These are phyloP conservation scores for Macrolepiota fuliginosa DNA, from an alignment of 768 basidiomycete genomes.

Conservation along the genomic window DNA sequence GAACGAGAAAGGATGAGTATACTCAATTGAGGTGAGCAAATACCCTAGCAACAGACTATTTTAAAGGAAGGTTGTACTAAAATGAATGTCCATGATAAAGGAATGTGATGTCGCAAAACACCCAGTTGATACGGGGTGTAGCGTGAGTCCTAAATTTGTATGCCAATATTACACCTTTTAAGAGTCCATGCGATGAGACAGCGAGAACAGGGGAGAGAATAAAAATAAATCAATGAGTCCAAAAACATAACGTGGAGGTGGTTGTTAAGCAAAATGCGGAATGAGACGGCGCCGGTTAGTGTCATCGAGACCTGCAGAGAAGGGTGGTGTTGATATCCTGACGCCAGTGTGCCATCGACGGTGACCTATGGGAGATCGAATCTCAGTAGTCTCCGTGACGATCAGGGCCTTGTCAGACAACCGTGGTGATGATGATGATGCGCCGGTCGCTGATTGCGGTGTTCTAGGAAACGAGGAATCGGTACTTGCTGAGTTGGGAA, in stretches of 20 bases:
- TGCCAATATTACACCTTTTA: slow-evolving; percentile 12
- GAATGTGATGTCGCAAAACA: slow-evolving; percentile 1
- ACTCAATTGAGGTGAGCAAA: background rate
- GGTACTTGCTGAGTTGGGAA: slow-evolving; percentile 41
- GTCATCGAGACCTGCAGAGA: slow-evolving; percentile 27
- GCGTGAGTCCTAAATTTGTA: background rate
- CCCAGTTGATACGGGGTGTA: background rate
- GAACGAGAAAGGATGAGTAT: background rate
- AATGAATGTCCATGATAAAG: slow-evolving; percentile 9
- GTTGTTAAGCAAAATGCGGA: slow-evolving; percentile 11
- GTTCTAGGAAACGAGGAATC: slow-evolving; percentile 39
- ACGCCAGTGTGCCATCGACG: slow-evolving; percentile 37
- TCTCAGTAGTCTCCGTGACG: slow-evolving; percentile 27
- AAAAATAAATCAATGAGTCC: background rate
- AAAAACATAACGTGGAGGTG: background rate
- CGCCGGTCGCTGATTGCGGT: slow-evolving; percentile 33
- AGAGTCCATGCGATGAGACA: slow-evolving; percentile 2
- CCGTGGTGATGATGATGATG: slow-evolving; percentile 14
- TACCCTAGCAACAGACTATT: slow-evolving; percentile 8
- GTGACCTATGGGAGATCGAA: slow-evolving; percentile 6
- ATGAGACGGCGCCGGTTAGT: slow-evolving; percentile 20
- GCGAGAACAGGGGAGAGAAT: background rate
- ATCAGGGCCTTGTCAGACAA: slow-evolving; percentile 16
- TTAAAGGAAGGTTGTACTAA: slow-evolving; percentile 4
- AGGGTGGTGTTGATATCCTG: slow-evolving; percentile 42